A percentile compares a stretch with the other conserved stretches of the same genome.
Conservation (phyloP, 1,139 yeast genomes). For the Magnusiomyces tetraspermus region DNA sequence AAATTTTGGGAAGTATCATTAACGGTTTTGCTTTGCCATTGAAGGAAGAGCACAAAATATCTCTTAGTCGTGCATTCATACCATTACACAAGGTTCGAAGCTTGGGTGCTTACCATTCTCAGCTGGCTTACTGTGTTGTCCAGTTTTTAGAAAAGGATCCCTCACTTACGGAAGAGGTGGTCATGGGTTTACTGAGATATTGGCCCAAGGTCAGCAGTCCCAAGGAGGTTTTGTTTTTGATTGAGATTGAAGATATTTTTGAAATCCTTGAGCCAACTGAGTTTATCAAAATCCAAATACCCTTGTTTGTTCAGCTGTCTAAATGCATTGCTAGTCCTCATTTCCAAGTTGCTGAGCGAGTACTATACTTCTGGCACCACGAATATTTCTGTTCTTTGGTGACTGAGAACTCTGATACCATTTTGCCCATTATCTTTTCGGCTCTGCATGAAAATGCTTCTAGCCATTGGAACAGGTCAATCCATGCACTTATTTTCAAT, state of each 20-base stretch:
- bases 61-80: conserved; percentile 74
- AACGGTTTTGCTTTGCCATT: conserved; percentile 96
- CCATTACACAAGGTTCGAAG: conserved; percentile 92
- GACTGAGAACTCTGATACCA: conserved; percentile 82
- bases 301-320: conserved; percentile 85
- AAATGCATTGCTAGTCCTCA: conserved; percentile 93
- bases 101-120: conserved; percentile 86
- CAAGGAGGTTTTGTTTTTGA: conserved; percentile 89
- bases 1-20: conserved; percentile 89
- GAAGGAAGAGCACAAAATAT: conserved; percentile 92
- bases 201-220: conserved; percentile 98
- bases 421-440: conserved; percentile 84
- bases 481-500: conserved; percentile 81
- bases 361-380: conserved; percentile 87
- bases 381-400: conserved; percentile 86
- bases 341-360: conserved; percentile 95
- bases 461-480: conserved; percentile 81
- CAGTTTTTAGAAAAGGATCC: conserved; percentile 96
- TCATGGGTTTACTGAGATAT: conserved; percentile 81
- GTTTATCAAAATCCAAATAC: conserved; percentile 85
- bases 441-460: conserved; percentile 70
- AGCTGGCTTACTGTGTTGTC: conserved; percentile 90
- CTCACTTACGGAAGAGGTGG: conserved; percentile 81
- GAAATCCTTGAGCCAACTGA: conserved; percentile 94
- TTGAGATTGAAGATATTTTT: conserved; percentile 92